phyloP scores from a whole-genome alignment of 2,329 filamentous ascomycete genomes.

The Mycogone perniciosa region DNA sequence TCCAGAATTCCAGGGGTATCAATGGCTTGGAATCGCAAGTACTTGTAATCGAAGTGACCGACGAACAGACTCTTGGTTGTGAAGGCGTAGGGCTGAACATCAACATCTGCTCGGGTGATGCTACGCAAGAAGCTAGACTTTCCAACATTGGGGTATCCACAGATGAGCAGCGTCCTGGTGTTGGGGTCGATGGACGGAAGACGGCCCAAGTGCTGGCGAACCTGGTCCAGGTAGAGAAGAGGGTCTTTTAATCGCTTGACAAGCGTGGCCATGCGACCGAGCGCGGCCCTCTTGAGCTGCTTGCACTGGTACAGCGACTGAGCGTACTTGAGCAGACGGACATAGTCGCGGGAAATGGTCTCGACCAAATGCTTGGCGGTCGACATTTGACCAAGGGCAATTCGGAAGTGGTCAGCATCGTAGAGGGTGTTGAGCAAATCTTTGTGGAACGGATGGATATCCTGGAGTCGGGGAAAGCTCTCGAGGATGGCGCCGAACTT shows the following conservation, averaged over 20 bases:
- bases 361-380: constrained; percentile 96
- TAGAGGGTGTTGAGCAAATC: constrained; percentile 89
- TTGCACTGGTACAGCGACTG: constrained; percentile 98
- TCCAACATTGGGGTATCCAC: constrained; percentile 95
- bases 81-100: constrained; percentile 97
- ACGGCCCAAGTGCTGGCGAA: constrained; percentile 90
- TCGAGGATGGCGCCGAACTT: constrained; percentile 88
- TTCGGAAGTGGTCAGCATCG: constrained; percentile 96
- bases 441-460: constrained; percentile 91
- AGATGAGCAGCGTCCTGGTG: constrained; percentile 90
- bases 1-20: constrained; percentile 98
- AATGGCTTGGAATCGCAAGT: constrained; percentile 61
- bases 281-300: constrained; percentile 90
- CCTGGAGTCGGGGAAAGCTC: constrained; percentile 84
- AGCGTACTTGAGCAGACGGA: constrained; percentile 85
- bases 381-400: constrained; percentile 90
- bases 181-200: constrained; percentile 98
- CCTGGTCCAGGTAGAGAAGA: constrained; percentile 87
- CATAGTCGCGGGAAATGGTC: constrained; percentile 92
- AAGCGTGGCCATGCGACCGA: constrained; percentile 97
- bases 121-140: constrained; percentile 94
- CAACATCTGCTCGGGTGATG: constrained; percentile 89
- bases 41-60: constrained; percentile 94
- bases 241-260: constrained; percentile 93
- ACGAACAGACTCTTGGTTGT: constrained; percentile 97